These are phyloP conservation scores for Leccinum subtestaceum DNA, from an alignment of 768 basidiomycete genomes.

Conservation along the genomic window DNA sequence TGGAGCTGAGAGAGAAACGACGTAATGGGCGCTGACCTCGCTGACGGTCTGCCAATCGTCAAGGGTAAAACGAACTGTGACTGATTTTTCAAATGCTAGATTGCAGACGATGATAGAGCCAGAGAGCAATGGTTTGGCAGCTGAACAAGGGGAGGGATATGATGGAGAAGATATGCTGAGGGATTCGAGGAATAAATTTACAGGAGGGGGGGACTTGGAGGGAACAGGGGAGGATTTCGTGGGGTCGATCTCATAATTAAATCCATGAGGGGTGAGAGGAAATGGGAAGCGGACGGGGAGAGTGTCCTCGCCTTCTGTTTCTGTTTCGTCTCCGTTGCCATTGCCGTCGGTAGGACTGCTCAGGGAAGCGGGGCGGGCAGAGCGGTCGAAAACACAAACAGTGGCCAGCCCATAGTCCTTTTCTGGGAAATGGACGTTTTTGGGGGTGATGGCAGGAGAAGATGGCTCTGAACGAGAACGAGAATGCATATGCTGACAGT, in stretches of 20 bases:
- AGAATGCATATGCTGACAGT: conserved; percentile 13
- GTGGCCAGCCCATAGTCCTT: conserved; percentile 58
- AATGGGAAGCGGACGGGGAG: conserved; percentile 20
- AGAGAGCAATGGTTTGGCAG: conserved; percentile 41
- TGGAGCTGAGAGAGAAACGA: conserved; percentile 39
- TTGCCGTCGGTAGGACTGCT: conserved; percentile 14
- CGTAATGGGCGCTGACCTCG: conserved; percentile 65
- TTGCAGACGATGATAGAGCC: conserved; percentile 86
- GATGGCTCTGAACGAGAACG: conserved; percentile 58
- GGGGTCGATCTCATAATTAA: conserved; percentile 24
- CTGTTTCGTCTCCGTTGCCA: conserved; percentile 39
- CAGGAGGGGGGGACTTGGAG: not conserved
- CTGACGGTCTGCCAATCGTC: conserved; percentile 93
- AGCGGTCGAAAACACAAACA: conserved; percentile 60
- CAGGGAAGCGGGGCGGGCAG: conserved; percentile 67
- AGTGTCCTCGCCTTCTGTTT: conserved; percentile 38
- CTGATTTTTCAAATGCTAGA: conserved; percentile 80
- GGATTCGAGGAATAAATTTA: conserved; percentile 40
- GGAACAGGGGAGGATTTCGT: conserved; percentile 16
- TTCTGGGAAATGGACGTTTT: conserved; percentile 87
- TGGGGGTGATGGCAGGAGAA: conserved; percentile 53
- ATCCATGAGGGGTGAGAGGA: conserved; percentile 19
- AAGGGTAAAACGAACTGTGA: conserved; percentile 84
- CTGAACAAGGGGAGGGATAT: not conserved
- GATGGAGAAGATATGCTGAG: conserved; percentile 27